These are phyloP conservation scores for Trypanosoma mega DNA, from an alignment of 208 protist genomes.

Conservation along the genomic window DNA sequence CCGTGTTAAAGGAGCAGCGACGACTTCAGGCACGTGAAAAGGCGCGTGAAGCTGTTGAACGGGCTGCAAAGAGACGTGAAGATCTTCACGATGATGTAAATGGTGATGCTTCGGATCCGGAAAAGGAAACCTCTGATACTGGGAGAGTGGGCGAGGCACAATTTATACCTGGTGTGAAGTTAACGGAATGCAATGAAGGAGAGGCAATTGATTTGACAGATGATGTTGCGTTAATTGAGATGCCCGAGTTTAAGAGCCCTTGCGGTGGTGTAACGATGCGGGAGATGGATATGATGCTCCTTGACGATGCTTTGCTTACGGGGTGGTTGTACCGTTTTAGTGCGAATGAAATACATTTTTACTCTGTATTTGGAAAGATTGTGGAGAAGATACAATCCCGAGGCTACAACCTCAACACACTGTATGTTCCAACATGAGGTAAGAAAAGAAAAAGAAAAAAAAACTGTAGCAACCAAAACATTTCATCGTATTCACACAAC, in stretches of 20 bases:
- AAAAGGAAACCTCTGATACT: slow-evolving; percentile 6
- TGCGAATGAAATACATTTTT: slow-evolving; percentile 75
- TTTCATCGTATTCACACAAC: no score
- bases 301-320: slow-evolving; percentile 72
- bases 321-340: slow-evolving; percentile 75
- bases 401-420: slow-evolving; percentile 76
- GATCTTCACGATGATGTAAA: background rate
- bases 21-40: slow-evolving; percentile 40
- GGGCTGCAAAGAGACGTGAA: slow-evolving; percentile 27
- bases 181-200: slow-evolving; percentile 11
- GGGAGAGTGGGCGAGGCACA: slow-evolving; percentile 73
- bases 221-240: slow-evolving; percentile 29
- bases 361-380: slow-evolving; percentile 52
- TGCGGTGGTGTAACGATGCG: slow-evolving; percentile 78
- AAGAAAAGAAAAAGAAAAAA: slow-evolving; percentile 10
- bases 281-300: slow-evolving; percentile 77
- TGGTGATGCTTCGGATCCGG: background rate
- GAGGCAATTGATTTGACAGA: slow-evolving; percentile 15
- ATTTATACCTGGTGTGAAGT: slow-evolving; percentile 40
- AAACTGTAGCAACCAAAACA: no score
- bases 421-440: slow-evolving; percentile 35
- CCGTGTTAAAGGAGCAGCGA: slow-evolving; percentile 41
- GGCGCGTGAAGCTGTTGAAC: slow-evolving; percentile 33
- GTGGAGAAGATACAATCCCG: slow-evolving; percentile 61
- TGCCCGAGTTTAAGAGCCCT: slow-evolving; percentile 38